A percentile compares a stretch with the other conserved stretches of the same genome.
Evolutionary conservation across 768 basidiomycete genomes (phyloP).

Genomic region (Cystobasidium onofrii): DNA sequence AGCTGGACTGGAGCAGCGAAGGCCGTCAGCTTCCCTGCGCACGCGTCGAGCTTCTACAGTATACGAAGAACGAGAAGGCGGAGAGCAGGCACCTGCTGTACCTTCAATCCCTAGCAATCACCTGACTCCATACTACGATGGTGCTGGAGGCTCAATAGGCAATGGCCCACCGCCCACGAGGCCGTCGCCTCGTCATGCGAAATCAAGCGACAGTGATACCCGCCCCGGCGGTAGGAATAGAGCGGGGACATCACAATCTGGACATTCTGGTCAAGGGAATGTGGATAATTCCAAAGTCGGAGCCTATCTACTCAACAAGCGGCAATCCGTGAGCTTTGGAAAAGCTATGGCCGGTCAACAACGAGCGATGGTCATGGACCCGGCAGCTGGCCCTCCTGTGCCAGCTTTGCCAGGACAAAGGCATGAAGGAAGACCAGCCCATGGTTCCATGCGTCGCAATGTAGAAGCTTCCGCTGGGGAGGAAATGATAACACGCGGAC

Average conservation of each 20-base stretch:
- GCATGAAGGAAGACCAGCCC: not conserved
- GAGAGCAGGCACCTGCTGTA: not conserved
- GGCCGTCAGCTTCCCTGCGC: slow-evolving; percentile 23
- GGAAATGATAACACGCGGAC: slow-evolving; percentile 7
- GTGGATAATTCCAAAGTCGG: slow-evolving; percentile 22
- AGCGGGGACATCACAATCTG: not conserved
- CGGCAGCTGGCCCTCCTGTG: not conserved
- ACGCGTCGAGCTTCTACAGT: slow-evolving; percentile 22
- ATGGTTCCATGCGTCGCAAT: not conserved
- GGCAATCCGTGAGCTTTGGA: slow-evolving; percentile 26
- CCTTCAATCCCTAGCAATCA: slow-evolving; percentile 14
- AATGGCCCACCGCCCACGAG: not conserved
- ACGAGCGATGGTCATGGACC: not conserved
- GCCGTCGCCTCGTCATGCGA: not conserved
- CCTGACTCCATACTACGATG: slow-evolving; percentile 1
- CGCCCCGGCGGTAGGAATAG: not conserved
- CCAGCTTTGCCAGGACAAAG: not conserved
- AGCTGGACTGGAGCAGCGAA: slow-evolving; percentile 7
- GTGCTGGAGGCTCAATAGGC: not conserved
- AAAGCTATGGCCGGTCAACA: slow-evolving; percentile 5
- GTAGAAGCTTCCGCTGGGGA: slow-evolving; percentile 18
- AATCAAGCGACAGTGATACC: slow-evolving; percentile 2
- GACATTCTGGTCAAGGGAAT: not conserved
- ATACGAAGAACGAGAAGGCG: slow-evolving; percentile 4
- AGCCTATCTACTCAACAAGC: slow-evolving; percentile 28